A percentile compares a stretch with the other conserved stretches of the same genome.
Conservation (phyloP, 2,329 filamentous ascomycete genomes). For the Diaporthe vaccinii region DNA sequence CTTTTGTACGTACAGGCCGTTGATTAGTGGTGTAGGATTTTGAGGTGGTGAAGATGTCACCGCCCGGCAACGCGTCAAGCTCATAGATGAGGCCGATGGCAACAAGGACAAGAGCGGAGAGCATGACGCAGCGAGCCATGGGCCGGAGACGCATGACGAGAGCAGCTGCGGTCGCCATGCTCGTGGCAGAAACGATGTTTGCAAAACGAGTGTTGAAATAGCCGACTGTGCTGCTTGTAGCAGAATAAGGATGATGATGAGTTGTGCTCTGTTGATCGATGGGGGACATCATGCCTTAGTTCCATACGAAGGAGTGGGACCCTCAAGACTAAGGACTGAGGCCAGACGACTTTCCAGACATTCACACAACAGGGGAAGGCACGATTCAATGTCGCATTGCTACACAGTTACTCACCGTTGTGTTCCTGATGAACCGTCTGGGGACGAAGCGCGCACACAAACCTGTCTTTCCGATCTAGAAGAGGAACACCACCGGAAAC, state of each 20-base stretch:
- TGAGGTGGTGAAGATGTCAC: background rate
- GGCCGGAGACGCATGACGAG: background rate
- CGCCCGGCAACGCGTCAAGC: slow-evolving; percentile 10
- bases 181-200: background rate
- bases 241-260: background rate
- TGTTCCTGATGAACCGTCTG: background rate
- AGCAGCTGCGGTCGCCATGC: background rate
- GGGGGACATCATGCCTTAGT: background rate
- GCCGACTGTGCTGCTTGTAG: background rate
- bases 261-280: background rate
- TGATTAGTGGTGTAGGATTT: background rate
- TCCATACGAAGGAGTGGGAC: too few species aligned
- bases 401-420: background rate
- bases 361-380: background rate
- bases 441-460: background rate
- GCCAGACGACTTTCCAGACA: background rate
- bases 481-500: background rate
- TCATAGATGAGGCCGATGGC: slow-evolving; percentile 2
- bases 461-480: background rate
- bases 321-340: background rate
- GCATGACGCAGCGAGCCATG: background rate
- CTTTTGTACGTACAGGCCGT: background rate
- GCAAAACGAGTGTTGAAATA: background rate
- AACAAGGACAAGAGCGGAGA: background rate
- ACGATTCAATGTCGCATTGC: background rate